Evolutionary conservation across 2,329 filamentous ascomycete genomes (phyloP).

Genomic region (Parafenestella ontariensis): DNA sequence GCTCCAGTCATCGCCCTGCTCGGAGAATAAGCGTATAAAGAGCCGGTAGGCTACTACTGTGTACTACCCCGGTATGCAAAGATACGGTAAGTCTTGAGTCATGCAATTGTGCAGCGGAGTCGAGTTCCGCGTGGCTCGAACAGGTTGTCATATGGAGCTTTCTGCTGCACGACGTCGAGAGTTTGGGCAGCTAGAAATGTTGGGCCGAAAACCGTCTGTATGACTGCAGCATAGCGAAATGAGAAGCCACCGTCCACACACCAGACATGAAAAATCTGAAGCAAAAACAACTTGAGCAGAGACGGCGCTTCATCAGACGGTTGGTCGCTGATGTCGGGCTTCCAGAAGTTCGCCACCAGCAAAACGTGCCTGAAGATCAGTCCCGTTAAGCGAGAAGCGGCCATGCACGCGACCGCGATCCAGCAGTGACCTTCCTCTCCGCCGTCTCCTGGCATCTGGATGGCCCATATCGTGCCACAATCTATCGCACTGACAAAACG

Average conservation of each 20-base stretch:
- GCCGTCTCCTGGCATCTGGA: slow-evolving; percentile 14
- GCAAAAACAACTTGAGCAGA: neutral
- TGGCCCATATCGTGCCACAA: slow-evolving; percentile 18
- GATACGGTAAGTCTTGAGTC: neutral
- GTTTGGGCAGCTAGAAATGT: neutral
- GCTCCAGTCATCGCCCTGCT: neutral
- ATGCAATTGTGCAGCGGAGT: neutral
- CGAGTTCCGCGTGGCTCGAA: neutral
- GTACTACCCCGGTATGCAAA: neutral
- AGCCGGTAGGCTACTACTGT: neutral
- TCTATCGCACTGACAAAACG: slow-evolving; percentile 12
- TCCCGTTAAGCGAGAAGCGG: slow-evolving; percentile 3
- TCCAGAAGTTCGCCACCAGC: neutral
- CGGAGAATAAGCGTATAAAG: neutral
- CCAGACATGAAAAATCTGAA: neutral
- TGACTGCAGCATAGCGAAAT: neutral
- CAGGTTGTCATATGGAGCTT: neutral
- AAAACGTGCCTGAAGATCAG: slow-evolving; percentile 3
- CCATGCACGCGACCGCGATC: slow-evolving; percentile 12
- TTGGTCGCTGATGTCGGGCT: neutral
- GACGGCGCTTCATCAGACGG: neutral
- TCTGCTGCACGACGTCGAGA: neutral
- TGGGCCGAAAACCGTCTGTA: neutral
- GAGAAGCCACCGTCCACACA: neutral
- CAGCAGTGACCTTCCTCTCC: slow-evolving; percentile 9